phyloP scores from a whole-genome alignment of 2,329 filamentous ascomycete genomes.

The Tothia fuscella region DNA sequence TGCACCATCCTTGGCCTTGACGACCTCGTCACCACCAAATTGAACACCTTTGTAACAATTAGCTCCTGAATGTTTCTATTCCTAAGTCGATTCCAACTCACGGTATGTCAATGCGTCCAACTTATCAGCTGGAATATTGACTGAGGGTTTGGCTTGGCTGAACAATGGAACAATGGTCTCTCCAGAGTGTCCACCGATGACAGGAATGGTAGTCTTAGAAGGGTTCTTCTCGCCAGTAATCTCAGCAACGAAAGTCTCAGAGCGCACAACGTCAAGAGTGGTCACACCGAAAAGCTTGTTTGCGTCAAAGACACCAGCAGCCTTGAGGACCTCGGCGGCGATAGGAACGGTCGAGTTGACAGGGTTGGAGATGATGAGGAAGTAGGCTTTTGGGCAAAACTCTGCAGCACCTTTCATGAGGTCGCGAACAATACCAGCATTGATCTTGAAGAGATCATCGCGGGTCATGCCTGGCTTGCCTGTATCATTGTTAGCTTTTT shows the following conservation, averaged over 20 bases:
- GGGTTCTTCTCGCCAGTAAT: constrained; percentile 74
- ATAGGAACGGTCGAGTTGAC: constrained; percentile 99
- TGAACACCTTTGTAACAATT: constrained; percentile 51
- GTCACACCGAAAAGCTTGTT: constrained; percentile 97
- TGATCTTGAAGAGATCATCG: constrained; percentile 99
- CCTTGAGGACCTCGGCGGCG: constrained; percentile 91
- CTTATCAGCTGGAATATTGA: constrained; percentile 78
- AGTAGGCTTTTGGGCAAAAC: constrained; percentile 80
- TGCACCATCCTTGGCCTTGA: constrained; percentile 85
- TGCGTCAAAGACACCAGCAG: constrained; percentile 83
- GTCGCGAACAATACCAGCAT: constrained; percentile 93
- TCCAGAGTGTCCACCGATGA: constrained; percentile 93
- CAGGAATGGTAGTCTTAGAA: constrained; percentile 72
- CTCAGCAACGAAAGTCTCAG: constrained; percentile 88
- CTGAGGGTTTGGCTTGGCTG: constrained; percentile 72
- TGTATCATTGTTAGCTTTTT: constrained; percentile 26
- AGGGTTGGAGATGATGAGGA: constrained; percentile 97
- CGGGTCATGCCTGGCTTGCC: constrained; percentile 99
- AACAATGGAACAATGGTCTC: constrained; percentile 97
- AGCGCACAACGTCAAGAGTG: constrained; percentile 94
- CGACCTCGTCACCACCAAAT: constrained; percentile 95
- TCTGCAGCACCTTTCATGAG: constrained; percentile 81
- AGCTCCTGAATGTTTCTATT: constrained; percentile 11
- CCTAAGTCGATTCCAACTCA: constrained; percentile 23
- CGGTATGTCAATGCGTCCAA: constrained; percentile 84